A percentile compares a stretch with the other conserved stretches of the same genome.
Evolutionary conservation across 1,139 yeast genomes (phyloP).

Genomic region (Blastobotrys buckinghamii): DNA sequence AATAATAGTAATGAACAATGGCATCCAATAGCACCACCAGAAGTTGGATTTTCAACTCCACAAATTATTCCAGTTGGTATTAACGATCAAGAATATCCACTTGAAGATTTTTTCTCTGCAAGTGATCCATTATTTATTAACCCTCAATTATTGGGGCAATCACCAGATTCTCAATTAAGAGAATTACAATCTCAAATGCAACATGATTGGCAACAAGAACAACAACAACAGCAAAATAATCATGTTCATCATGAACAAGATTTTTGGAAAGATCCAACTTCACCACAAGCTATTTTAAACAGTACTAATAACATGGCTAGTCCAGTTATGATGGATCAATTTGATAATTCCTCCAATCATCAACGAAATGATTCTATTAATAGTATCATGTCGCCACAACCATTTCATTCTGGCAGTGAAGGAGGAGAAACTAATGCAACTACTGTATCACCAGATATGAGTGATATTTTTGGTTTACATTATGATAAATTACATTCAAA

Average conservation of each 20-base stretch:
- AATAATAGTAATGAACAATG: conserved; percentile 28
- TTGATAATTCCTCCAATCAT: not conserved
- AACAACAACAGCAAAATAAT: too few relatives aligned
- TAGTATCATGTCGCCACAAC: conserved; percentile 4
- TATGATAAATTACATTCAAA: conserved; percentile 3
- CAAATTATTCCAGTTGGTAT: conserved; percentile 44
- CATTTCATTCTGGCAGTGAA: conserved; percentile 8
- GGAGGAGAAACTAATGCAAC: conserved; percentile 9
- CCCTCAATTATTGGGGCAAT: conserved; percentile 28
- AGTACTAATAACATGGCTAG: not conserved
- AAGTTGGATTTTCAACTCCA: conserved; percentile 77
- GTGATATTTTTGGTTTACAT: conserved; percentile 7
- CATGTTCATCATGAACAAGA: not conserved
- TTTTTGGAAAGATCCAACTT: not conserved
- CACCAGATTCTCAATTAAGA: conserved; percentile 8
- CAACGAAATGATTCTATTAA: not conserved
- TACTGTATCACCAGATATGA: conserved; percentile 8
- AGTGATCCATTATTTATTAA: conserved; percentile 31
- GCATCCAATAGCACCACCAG: conserved; percentile 44
- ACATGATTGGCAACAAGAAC: not conserved
- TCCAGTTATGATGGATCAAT: too few relatives aligned
- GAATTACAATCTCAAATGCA: conserved; percentile 9
- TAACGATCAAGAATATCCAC: conserved; percentile 23
- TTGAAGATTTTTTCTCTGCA: conserved; percentile 23
- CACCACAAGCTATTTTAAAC: conserved; percentile 5